Conservation (phyloP, 768 basidiomycete species). For the Ramaria sp. region DNA sequence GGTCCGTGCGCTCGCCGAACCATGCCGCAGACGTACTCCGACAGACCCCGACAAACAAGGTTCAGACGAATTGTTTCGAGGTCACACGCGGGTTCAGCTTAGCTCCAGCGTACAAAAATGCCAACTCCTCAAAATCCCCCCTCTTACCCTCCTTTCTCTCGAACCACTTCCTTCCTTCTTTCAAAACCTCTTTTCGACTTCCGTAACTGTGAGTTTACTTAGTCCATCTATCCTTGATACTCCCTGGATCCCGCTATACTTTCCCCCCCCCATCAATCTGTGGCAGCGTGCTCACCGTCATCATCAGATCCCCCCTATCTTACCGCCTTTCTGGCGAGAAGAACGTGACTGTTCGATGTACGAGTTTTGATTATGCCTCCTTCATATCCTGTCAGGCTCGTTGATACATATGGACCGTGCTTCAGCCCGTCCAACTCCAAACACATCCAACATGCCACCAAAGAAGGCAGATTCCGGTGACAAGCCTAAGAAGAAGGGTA, state of each 20-base stretch:
- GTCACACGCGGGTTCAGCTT: slow-evolving; percentile 9
- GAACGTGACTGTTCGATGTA: background rate
- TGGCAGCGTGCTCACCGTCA: background rate
- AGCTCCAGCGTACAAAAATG: slow-evolving; percentile 12
- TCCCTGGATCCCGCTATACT: background rate
- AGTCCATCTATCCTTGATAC: background rate
- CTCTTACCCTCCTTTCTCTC: slow-evolving; percentile 10
- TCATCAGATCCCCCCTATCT: background rate
- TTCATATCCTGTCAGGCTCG: background rate
- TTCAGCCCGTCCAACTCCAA: background rate
- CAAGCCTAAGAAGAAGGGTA: slow-evolving; percentile 49
- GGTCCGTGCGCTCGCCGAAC: background rate
- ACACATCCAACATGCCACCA: slow-evolving; percentile 5
- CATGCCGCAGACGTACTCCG: background rate
- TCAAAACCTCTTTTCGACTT: background rate
- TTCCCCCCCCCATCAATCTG: background rate
- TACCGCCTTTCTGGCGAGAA: background rate
- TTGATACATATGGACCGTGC: background rate
- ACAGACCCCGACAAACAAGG: slow-evolving; percentile 1
- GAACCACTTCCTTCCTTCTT: slow-evolving; percentile 5
- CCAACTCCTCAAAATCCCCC: slow-evolving; percentile 10
- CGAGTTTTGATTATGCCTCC: background rate
- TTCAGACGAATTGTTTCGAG: background rate
- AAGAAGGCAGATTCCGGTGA: slow-evolving; percentile 27
- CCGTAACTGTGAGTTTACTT: slow-evolving; percentile 11